Evolutionary conservation across 176 grass and related monocot species (phyloP), one percentile per base, ranked within the genome.

Genomic region (Zea luxurians): DNA sequence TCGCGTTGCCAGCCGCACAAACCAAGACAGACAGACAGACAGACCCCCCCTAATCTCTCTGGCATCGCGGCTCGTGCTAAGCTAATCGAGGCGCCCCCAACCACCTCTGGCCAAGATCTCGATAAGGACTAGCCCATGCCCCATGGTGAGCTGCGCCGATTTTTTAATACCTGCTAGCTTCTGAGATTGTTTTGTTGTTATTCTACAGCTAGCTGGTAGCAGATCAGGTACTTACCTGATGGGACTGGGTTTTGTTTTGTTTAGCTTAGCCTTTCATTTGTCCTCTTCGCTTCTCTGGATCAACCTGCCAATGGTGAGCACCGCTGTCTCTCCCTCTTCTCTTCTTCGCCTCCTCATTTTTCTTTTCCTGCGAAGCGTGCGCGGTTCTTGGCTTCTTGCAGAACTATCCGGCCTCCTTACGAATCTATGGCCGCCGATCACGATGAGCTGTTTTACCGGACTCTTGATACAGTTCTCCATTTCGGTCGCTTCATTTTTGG

Each of bases 1-100:
- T 27, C 44, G 73, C 45, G 64, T 80, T 64, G 76, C 81, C 86
- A 88, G 81, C 82, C 71, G 76, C 71, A 43, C 86, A 70, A 78
- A 61, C 79, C 80, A 82, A 74, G 86, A 64, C 4, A 52, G 9
- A 27, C n/a, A n/a, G n/a, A n/a, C n/a, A n/a, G n/a, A n/a, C n/a
- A n/a, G n/a, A n/a, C n/a, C 27, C 80, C 15, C 48, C 80, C 53
- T 57, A 79, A 70, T 64, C 76, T 34, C 76, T 53, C 77, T 10
- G 38, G 81, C 76, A 84, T 84, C 86, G 63, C 77, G 61, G 81
- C 78, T 54, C 38, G 37, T 13, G 76, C 37, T 43, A 52, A 49
- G 73, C 17, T 84, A 76, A 84, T 84, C 76, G 44, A 34, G 34
- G 47, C n/a, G 15, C 16, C 21, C 36, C 36, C 66, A 43, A 18